Evolutionary conservation across 148 eudicot genomes (phyloP), one percentile per base, ranked within the genome.

Genomic region (Limonium bicolor): DNA sequence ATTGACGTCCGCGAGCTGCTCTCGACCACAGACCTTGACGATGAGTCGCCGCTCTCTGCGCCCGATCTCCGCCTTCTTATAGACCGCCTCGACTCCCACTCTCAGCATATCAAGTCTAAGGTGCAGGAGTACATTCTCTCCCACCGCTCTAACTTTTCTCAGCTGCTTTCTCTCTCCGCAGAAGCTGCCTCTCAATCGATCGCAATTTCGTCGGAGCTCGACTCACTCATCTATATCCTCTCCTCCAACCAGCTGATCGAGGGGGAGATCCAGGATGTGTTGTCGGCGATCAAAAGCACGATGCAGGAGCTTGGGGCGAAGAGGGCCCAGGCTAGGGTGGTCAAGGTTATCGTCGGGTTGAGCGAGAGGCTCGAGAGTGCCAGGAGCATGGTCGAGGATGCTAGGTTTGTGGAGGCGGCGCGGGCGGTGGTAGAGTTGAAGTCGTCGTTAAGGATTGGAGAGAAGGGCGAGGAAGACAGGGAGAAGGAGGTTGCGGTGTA

Each of bases 21-120:
- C 50, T 62, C 94, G 4, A 36, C 86, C 14, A 29, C 56, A 51
- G 69, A 70, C 54, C 45, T 62, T 54, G 69, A 67, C 66, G 78
- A 70, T 2, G 50, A 90, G 0, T 76, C 96, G 0, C 94, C 92
- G 0, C 63, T 88, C 16, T 80, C 97, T 4, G 81, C 94, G 1
- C 50, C 94, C 3, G 97, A 88, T 60, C 97, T 88, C 67, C 94
- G 86, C 18, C 94, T 88, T 47, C 65, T 88, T 1, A 83, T 80
- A 63, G 67, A 66, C 39, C 78, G 73, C 22, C 78, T 88, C 37
- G 71, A 80, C 54, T 39, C 69, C 35, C 92, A 68, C 32, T 77
- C 94, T 3, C 67, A 69, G 38, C 62, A 53, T 37, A 83, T 83
- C 62, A 83, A 88, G 56, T 77, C 94, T 47, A 68, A 66, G 34